Base-by-base conservation (phyloP, 2,329 filamentous ascomycete genomes). In the Cyanodermella asteris region DNA sequence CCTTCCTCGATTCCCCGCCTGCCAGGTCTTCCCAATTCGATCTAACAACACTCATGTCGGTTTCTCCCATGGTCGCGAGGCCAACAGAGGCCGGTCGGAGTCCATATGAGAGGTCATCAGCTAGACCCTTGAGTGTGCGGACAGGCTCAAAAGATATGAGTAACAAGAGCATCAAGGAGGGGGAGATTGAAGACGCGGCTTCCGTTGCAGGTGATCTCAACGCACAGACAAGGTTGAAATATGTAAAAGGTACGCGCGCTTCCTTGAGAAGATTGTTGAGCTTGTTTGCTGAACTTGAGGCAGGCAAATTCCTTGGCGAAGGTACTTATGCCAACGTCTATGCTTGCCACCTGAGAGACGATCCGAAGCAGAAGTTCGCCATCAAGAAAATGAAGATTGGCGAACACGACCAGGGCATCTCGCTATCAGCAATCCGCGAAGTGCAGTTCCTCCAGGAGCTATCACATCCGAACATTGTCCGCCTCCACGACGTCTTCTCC, bases 261-360 rank as follows among this genome's bases (percentile, higher is more conserved):
- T 9, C 9, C 15, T 16, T 23, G 11, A 15, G 26, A 16, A n/a
- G 6, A 5, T 21, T 16, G 17, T 20, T 7, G 17, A 16, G 23
- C 8, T 16, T 18, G 20, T 19, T 33, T 20, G 15, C 23, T 28
- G 34, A 29, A 31, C 26, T 22, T 9, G 16, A 16, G 13, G 7
- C 36, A 80, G 77, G 78, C 42, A 81, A 76, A 46, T 87, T 87
- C 44, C 67, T 97, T 31, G 87, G 87, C 47, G 80, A 91, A 50
- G 87, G 87, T 55, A 94, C 87, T 34, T 97, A 97, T 47, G 87
- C 87, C 45, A 72, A 90, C 41, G 87, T 97, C 41, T 93, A 81
- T 56, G 68, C 82, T 26, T 87, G 82, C 26, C 75, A 84, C 49
- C 62, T 87, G 22, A 66, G 71, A 33, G 45, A 53, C 30, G 69